Base-by-base conservation (phyloP, 345 rosid genomes). In the Eucalyptus melliodora region DNA sequence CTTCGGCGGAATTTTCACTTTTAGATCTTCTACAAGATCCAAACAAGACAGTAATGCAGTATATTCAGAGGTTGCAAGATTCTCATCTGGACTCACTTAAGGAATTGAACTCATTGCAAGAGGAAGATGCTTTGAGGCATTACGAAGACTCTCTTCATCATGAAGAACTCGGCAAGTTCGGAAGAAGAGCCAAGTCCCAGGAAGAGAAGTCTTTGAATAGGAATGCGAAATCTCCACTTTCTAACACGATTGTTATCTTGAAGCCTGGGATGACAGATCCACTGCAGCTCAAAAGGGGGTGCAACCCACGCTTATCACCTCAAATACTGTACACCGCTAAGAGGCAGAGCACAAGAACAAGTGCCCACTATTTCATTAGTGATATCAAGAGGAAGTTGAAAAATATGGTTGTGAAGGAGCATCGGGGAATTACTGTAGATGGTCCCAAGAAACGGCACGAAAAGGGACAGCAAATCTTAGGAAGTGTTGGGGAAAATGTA, bases 1-100 rank as follows among this genome's bases (percentile, higher is more conserved):
- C 93, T 92, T 95, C 96, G 2, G 99, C 95, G n/a, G 96, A 95
- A 92, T 98, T 96, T 89, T 83, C 96, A 89, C 92, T 94, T 94
- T 90, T 92, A 89, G 93, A 94, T 90, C 95, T 96, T 90, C 90
- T 96, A 82, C 95, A 92, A 91, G 98, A 94, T 92, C 97, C 96
- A 45, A 94, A 96, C 91, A 92, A 95, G 31, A 92, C 92, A 86
- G 92, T 95, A 85, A 93, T 92, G 86, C 93, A 94, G 60, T 90
- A 91, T 88, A 88, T 92, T 90, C 94, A 93, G 91, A 90, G 91
- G 89, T 87, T 93, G 86, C 94, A 92, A 86, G 94, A 92, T 92
- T 92, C 92, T 67, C 92, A 92, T 47, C n/a, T 88, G 56, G 95
- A 91, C 88, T 89, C 93, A 89, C 91, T 17, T 55, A 45, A 40